Evolutionary conservation across 805 yeast genomes (phyloP), one percentile per base, ranked within the genome.

Genomic region (Saturnispora halmiae): DNA sequence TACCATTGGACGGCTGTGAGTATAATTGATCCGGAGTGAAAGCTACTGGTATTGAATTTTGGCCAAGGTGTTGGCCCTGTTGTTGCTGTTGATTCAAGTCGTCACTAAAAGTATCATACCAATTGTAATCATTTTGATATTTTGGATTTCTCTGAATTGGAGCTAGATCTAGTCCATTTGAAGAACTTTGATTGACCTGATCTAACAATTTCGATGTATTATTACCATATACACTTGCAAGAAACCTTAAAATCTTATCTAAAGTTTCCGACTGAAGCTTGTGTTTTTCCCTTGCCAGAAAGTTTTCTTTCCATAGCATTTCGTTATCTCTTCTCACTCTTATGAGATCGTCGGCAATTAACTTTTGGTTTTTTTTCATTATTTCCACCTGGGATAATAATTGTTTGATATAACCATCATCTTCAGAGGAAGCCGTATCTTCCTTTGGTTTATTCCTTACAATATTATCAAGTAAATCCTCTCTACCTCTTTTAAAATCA

Each of bases 251-350:
- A 38, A 92, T 90, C 48, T 84, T 82, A 48, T 87, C 94, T 42
- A 92, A 67, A 18, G 95, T 85, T 47, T 83, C 90, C 31, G 90
- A 78, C 57, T 92, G 97, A 26, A 79, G 71, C 51, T 81, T 76
- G 59, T 88, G 84, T 48, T 88, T 74, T 57, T 90, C 96, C 40
- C 96, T 70, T 5, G 90, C 80, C 43, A 78, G 64, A 56, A 72
- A 79, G 53, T 86, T 81, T 56, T 92, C 97, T 46, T 81, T 79
- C 98, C 98, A 92, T 34, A 92, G 63, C 52, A 85, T 60, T 56
- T 85, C 90, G 62, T 90, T 92, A 56, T 92, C 97, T 45, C 79
- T 79, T 44, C 87, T 72, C 29, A 92, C 77, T 43, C 96, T 70
- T 50, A 81, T 67, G 46, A 92, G 66, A 55, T 92, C 97, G 51